Evolutionary conservation across 495 filamentous ascomycete species (phyloP).

Genomic region (Choiromyces venosus): DNA sequence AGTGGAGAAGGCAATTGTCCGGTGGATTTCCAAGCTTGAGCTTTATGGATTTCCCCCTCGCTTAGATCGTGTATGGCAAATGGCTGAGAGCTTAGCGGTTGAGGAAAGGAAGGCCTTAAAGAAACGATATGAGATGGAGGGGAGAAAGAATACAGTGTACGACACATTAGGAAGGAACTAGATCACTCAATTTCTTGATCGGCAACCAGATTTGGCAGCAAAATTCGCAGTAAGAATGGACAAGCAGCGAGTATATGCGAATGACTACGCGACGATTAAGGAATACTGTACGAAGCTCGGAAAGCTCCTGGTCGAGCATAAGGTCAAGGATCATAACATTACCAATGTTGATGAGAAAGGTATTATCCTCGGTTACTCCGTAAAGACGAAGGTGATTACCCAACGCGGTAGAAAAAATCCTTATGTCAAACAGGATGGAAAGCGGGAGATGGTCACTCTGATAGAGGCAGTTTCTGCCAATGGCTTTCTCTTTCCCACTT

Average conservation of each 20-base stretch:
- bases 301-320: background rate
- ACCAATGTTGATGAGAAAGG: constrained; percentile 16
- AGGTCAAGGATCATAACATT: background rate
- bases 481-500: constrained; percentile 12
- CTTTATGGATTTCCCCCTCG: background rate
- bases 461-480: constrained; percentile 12
- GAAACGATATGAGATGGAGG: no score
- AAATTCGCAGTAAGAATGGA: constrained; percentile 12
- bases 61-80: no score
- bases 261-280: background rate
- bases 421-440: constrained; percentile 10
- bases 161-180: no score
- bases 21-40: background rate
- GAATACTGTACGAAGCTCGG: constrained; percentile 1
- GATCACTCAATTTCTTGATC: constrained; percentile 11
- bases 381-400: constrained; percentile 6
- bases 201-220: background rate
- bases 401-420: constrained; percentile 4
- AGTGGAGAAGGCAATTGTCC: constrained; percentile 1
- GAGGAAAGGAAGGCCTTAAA: no score
- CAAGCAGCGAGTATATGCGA: constrained; percentile 4
- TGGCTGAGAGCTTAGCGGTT: no score
- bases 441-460: constrained; percentile 12
- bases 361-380: constrained; percentile 4
- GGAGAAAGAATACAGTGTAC: no score